Percentiles rank a stretch among this genome's conserved stretches.
Conservation (phyloP, 1,284 basidiomycete genomes). For the Ustilago crameri region DNA sequence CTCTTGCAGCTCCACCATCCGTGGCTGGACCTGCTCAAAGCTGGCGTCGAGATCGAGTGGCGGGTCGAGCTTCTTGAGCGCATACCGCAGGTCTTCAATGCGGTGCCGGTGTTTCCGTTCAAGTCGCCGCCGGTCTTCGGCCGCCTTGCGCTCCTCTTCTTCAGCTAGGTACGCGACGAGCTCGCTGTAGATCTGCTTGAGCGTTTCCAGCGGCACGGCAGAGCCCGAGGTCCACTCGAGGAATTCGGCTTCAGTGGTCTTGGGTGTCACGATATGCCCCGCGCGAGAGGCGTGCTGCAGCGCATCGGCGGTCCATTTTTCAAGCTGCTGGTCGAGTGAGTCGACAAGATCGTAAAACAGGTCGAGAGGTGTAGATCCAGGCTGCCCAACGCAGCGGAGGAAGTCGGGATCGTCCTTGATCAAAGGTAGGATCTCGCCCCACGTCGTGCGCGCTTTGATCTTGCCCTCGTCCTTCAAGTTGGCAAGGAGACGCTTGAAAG, state of each 20-base stretch:
- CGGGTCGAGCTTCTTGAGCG: conserved; percentile 86
- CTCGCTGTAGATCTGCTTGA: conserved; percentile 22
- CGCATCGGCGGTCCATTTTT: conserved; percentile 77
- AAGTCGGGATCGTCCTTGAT: conserved; percentile 85
- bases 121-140: conserved; percentile 78
- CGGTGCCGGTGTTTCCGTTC: conserved; percentile 86
- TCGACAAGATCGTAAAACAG: conserved; percentile 96
- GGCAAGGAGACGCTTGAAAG: conserved; percentile 75
- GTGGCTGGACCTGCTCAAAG: conserved; percentile 21
- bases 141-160: conserved; percentile 23
- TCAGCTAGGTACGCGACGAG: conserved; percentile 32
- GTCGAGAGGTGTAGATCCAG: conserved; percentile 92
- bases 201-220: conserved; percentile 19
- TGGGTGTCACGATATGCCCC: conserved; percentile 71
- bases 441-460: conserved; percentile 84
- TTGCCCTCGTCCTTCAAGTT: conserved; percentile 77
- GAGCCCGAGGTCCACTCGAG: conserved; percentile 66
- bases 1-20: conserved; percentile 38
- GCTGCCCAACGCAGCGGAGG: conserved; percentile 83
- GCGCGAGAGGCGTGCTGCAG: conserved; percentile 74
- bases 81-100: conserved; percentile 95
- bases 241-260: conserved; percentile 71
- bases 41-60: conserved; percentile 68
- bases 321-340: conserved; percentile 83
- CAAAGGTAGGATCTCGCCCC: conserved; percentile 85